Conservation (phyloP, 768 basidiomycete species). For the Chiua virens region DNA sequence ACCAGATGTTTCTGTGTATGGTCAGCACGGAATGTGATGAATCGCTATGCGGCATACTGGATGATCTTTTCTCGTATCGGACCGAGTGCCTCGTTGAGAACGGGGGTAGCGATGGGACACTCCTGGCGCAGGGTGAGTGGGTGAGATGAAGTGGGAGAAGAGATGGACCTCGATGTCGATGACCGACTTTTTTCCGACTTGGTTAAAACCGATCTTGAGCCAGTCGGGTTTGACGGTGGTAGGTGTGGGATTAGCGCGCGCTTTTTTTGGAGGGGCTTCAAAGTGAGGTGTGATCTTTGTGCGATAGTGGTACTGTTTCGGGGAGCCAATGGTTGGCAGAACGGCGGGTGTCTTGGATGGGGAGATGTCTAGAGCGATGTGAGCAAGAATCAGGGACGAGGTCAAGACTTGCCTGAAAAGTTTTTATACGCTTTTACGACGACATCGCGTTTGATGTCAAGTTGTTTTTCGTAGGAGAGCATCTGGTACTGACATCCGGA, state of each 20-base stretch:
- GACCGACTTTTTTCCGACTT: slow-evolving; percentile 66
- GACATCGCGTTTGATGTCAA: slow-evolving; percentile 83
- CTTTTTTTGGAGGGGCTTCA: slow-evolving; percentile 62
- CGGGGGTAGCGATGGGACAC: slow-evolving; percentile 85
- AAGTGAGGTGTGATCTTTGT: slow-evolving; percentile 99
- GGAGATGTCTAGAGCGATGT: slow-evolving; percentile 43
- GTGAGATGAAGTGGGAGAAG: not conserved
- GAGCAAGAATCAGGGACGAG: slow-evolving; percentile 28
- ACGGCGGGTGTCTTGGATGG: slow-evolving; percentile 60
- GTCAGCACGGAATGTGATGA: slow-evolving; percentile 29
- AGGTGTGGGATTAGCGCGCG: slow-evolving; percentile 8
- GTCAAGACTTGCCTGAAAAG: slow-evolving; percentile 48
- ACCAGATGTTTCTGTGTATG: slow-evolving; percentile 64
- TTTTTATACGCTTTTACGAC: slow-evolving; percentile 81
- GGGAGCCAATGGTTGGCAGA: slow-evolving; percentile 78
- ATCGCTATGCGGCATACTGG: slow-evolving; percentile 44
- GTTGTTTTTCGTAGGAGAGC: slow-evolving; percentile 84
- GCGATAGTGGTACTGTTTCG: slow-evolving; percentile 87
- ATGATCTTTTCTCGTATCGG: slow-evolving; percentile 65
- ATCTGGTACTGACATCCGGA: slow-evolving; percentile 97
- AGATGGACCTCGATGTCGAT: slow-evolving; percentile 85
- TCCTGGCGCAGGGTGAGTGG: slow-evolving; percentile 48
- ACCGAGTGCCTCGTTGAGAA: slow-evolving; percentile 68
- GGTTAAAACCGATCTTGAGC: slow-evolving; percentile 88
- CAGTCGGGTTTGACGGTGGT: slow-evolving; percentile 52